Base-by-base conservation (phyloP, 2,329 filamentous ascomycete species). In the Knufia fluminis region DNA sequence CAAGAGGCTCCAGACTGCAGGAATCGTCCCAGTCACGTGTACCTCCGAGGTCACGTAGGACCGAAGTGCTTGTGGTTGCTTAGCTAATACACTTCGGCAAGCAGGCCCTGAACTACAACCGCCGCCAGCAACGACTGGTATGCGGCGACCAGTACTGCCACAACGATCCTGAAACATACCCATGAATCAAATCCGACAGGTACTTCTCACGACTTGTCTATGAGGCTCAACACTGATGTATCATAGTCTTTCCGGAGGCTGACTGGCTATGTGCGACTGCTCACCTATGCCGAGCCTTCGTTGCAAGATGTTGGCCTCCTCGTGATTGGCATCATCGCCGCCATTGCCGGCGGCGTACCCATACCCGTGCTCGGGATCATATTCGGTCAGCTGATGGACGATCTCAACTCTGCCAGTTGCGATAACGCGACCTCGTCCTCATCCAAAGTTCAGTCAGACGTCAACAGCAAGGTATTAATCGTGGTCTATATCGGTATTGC, bases 401-500 rank as follows among this genome's bases (percentile, higher is more conserved):
- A 66, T 19, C 52, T 68, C 32, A 68, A 68, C 46, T 31, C 24
- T 6, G 54, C 50, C 4, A 35, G 48, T n/a, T 56, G 54, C 39
- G 41, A 36, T 8, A 20, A 7, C 7, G 41, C 28, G 2, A 23
- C 17, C 14, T 38, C 42, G 10, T 16, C 28, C 2, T 14, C 22
- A 10, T 26, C 36, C 16, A 8, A 14, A 4, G 54, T 52, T 39
- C 68, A 76, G 51, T 53, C 59, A 33, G 62, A 62, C 23, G 72
- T 82, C 53, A 74, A 80, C 60, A 60, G 67, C 44, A 82, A 79
- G 58, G 76, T 86, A 33, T 62, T 84, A 60, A 57, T 75, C 42
- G 69, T 85, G 19, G 74, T 83, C 12, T 83, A 82, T 60, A 72
- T 86, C 32, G 78, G 78, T 17, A 76, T 83, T 50, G 80, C 74